Evolutionary conservation across 2,329 filamentous ascomycete species (phyloP), one percentile per base, ranked within the genome.

Genomic region (Byssoonygena ceratinophila): DNA sequence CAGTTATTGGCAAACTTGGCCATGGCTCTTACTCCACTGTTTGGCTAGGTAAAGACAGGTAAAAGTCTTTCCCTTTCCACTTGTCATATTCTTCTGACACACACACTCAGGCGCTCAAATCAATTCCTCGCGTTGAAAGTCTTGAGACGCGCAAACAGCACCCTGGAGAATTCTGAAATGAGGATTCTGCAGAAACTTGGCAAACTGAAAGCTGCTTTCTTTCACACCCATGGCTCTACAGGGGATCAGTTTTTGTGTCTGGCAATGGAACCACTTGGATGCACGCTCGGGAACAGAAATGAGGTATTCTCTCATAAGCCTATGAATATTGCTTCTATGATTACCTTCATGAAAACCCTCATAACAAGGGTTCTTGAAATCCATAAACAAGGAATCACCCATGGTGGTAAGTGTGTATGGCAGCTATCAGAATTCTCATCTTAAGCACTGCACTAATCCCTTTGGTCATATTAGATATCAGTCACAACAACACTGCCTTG

Each of bases 21-120:
- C 20, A 23, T 16, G 55, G 55, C 9, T 52, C 53, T 45, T 57
- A 55, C 29, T 55, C 55, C n/a, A 57, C 50, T 20, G 55, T 57
- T 23, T 57, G 55, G 54, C 43, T 57, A 18, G 53, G 29, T 25
- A 22, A 43, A 50, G 46, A 55, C 3, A 51, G 12, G 55, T 55
- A 47, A 12, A 11, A 40, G 18, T 12, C n/a, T 16, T 40, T n/a
- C 6, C n/a, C n/a, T 40, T 12, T 12, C 12, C 18, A 4, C 12
- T 40, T 40, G 16, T 18, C 12, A 2, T 4, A 8, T 18, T 40
- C 18, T 22, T 18, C 12, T 40, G 12, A 40, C 37, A 40, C 6
- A 16, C 16, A 12, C 37, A 20, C 6, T 32, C 32, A 55, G 54
- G 12, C 6, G 36, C 25, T 51, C 41, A 22, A 22, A 20, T 1